A percentile compares a stretch with the other conserved stretches of the same genome.
Evolutionary conservation across 768 basidiomycete genomes (phyloP).

Genomic region (Dentipellis sp.): DNA sequence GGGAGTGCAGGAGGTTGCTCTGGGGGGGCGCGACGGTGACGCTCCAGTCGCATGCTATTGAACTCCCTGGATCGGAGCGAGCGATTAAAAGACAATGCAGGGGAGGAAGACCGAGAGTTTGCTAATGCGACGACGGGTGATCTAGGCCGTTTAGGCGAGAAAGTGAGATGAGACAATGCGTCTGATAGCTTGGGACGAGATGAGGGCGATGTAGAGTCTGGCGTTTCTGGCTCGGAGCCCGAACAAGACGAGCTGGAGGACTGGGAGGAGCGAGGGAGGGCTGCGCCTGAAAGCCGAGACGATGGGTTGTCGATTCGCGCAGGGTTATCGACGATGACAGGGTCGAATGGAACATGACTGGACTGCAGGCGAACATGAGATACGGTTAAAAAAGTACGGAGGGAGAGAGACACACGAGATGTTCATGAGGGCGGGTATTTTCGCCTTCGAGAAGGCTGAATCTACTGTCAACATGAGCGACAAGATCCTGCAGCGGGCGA

Average conservation of each 20-base stretch:
- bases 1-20: too few relatives aligned
- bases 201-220: slow-evolving; percentile 22
- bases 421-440: slow-evolving; percentile 35
- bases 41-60: not conserved
- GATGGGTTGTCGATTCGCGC: slow-evolving; percentile 53
- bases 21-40: not conserved
- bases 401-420: slow-evolving; percentile 22
- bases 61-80: not conserved
- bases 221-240: slow-evolving; percentile 34
- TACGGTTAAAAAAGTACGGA: not conserved
- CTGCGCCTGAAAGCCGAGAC: slow-evolving; percentile 39
- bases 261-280: slow-evolving; percentile 33
- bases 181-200: slow-evolving; percentile 61
- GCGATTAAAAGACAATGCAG: not conserved
- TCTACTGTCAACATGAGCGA: slow-evolving; percentile 49
- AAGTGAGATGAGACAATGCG: slow-evolving; percentile 57
- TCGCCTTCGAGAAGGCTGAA: slow-evolving; percentile 50
- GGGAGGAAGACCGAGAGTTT: slow-evolving; percentile 3
- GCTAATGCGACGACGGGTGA: slow-evolving; percentile 9
- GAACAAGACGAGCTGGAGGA: slow-evolving; percentile 31
- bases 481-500: slow-evolving; percentile 63
- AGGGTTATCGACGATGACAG: slow-evolving; percentile 51
- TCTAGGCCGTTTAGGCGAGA: slow-evolving; percentile 72
- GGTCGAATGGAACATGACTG: slow-evolving; percentile 35
- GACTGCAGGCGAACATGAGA: slow-evolving; percentile 17